Evolutionary conservation across 176 grass and related monocot species (phyloP).

Genomic region (Secale cereale): DNA sequence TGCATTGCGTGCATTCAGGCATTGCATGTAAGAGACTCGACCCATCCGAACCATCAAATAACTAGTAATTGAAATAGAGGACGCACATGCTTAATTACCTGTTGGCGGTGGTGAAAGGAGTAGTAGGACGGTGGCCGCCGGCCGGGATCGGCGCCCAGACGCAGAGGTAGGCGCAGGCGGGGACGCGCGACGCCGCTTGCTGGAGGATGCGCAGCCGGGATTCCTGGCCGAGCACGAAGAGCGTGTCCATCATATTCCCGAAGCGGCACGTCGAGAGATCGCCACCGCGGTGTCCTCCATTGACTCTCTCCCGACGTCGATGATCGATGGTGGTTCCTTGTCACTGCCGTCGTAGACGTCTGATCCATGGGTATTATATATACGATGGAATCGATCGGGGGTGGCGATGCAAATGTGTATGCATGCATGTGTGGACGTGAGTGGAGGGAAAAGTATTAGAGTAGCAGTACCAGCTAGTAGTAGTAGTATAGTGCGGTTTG

Average conservation of each 20-base stretch:
- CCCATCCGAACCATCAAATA: neutral
- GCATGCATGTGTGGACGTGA: constrained; percentile 32
- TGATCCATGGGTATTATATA: neutral
- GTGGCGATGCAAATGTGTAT: neutral
- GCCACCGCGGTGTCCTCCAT: neutral
- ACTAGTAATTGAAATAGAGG: neutral
- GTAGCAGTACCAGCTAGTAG: neutral
- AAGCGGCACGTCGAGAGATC: neutral
- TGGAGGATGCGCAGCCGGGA: constrained; percentile 42
- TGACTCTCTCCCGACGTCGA: neutral
- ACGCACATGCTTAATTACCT: constrained; percentile 9
- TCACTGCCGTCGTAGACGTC: neutral
- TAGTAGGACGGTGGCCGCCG: neutral
- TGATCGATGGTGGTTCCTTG: neutral
- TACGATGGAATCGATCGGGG: neutral
- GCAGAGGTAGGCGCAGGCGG: constrained; percentile 49
- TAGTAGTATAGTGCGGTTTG: constrained; percentile 17
- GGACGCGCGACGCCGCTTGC: constrained; percentile 37
- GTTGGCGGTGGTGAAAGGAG: neutral
- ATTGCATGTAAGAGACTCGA: neutral
- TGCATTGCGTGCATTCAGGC: neutral
- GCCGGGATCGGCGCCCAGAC: constrained; percentile 29
- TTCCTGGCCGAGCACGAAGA: constrained; percentile 42
- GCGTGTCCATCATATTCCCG: constrained; percentile 21
- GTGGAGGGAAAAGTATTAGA: constrained; percentile 43